Evolutionary conservation across 2,329 filamentous ascomycete species (phyloP).

Genomic region (Talaromyces funiculosus): DNA sequence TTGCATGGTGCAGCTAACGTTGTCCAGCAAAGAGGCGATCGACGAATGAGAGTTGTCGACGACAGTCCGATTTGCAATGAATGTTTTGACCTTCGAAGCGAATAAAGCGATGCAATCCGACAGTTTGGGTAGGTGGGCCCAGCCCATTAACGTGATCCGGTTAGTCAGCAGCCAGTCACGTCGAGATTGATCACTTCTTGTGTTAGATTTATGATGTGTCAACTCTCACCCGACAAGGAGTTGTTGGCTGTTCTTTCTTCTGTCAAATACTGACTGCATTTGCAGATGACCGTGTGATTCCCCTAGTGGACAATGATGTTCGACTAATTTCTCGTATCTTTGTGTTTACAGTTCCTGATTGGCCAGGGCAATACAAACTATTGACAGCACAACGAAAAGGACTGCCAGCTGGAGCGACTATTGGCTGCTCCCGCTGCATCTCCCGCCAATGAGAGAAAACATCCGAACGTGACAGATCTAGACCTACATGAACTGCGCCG

Average conservation of each 20-base stretch:
- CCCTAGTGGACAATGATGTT: background rate
- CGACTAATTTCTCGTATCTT: background rate
- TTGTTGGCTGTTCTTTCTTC: too few relatives aligned
- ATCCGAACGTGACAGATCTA: background rate
- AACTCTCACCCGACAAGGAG: too few relatives aligned
- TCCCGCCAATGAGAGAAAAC: background rate
- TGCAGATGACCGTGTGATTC: too few relatives aligned
- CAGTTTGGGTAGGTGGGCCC: conserved; percentile 7
- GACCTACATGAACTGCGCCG: background rate
- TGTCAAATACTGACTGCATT: too few relatives aligned
- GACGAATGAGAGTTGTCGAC: background rate
- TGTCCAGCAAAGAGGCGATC: background rate
- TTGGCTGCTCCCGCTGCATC: background rate
- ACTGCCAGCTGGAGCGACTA: background rate
- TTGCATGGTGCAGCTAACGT: background rate
- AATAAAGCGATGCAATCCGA: conserved; percentile 4
- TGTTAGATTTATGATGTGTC: background rate
- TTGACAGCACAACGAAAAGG: background rate
- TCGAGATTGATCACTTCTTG: background rate
- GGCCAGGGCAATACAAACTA: background rate
- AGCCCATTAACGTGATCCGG: background rate
- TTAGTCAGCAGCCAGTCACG: background rate
- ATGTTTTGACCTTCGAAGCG: background rate
- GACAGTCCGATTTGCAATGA: background rate
- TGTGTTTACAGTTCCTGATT: background rate